Base-by-base conservation (phyloP, 2,329 filamentous ascomycete species). In the Pyrenophora tritici-repentis region DNA sequence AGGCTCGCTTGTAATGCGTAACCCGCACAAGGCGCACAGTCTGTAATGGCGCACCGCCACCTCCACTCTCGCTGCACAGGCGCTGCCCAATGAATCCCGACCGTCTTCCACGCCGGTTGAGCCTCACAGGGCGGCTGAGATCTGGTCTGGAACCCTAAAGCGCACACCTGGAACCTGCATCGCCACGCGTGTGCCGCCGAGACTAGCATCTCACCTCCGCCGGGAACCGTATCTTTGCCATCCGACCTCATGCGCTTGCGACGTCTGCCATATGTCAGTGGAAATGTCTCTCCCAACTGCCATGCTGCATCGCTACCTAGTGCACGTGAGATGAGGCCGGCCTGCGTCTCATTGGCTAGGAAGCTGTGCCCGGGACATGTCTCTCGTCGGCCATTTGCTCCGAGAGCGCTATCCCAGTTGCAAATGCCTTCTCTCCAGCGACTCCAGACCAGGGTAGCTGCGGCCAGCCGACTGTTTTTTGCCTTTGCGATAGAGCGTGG, bases 311-410 rank as follows among this genome's bases (percentile, higher is more conserved):
- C 20, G 17, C 7, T 42, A 18, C 44, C n/a, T 22, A 47, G 22
- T 16, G 42, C 51, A 55, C 51, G 51, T 55, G 51, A 55, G 51
- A 40, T 26, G 38, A 42, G 33, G 18, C 17, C 34, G 24, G 34
- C 35, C 39, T 35, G n/a, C 34, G 9, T 46, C 42, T 47, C 34
- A 55, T 55, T 55, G 51, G 51, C 40, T 40, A 41, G 51, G 51
- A 40, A 42, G 20, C n/a, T 24, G 31, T 51, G 32, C 33, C 51
- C 51, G 51, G 39, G 32, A 10, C 31, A 49, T 43, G 51, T 34
- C 45, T 47, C 31, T 51, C 36, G 40, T 51, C 51, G 51, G 51
- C 42, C 33, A 10, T 47, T 47, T 51, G 42, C 20, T 39, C 51
- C 51, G 51, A 55, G 43, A 29, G 43, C 36, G 42, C 44, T 29